Base-by-base conservation (phyloP, 2,329 filamentous ascomycete species). In the Dryadomyces quercus-mongolicae region DNA sequence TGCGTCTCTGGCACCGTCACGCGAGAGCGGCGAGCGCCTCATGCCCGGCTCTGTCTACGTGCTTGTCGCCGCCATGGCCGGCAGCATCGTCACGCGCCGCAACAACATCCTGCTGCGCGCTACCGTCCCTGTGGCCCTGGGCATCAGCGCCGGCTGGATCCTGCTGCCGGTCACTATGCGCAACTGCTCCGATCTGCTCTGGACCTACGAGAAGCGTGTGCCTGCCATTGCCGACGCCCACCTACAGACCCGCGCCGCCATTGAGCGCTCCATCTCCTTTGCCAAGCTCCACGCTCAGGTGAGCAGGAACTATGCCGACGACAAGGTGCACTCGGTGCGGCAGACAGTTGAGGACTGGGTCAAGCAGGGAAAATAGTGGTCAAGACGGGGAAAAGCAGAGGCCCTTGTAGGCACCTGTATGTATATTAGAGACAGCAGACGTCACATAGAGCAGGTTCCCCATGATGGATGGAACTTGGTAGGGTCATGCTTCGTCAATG, bases 21-120 rank as follows among this genome's bases (percentile, higher is more conserved):
- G 84, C 64, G 86, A 92, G 70, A 88, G 83, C 57, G 88, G 87
- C 67, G 93, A 98, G 76, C 83, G 84, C 66, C 78, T 98, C 55
- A 84, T 97, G 71, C 93, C 93, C 38, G 92, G 92, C 25, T 77
- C 83, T 56, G 82, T 97, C 61, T 97, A 97, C 72, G 90, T 97
- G 49, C 80, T 96, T 34, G 91, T 98, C 49, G 85, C 91, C 45
- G 84, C 88, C 63, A 96, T 98, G 91, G 88, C 93, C 40, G 93
- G 92, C 62, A 90, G 83, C 69, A 97, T 98, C 67, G 75, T 96
- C 54, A 82, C 88, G 54, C 83, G 92, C 59, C 94, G 95, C 75
- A 84, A 92, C 62, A 91, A 86, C 69, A 78, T 97, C 59, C 68
- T 95, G 58, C 74, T 98, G 53, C 84, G 93, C 61, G 83, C 85